Percentiles rank a stretch among this genome's conserved stretches.
These are phyloP conservation scores for Cladosporium halotolerans DNA, from an alignment of 2,329 filamentous ascomycete genomes.

Conservation along the genomic window DNA sequence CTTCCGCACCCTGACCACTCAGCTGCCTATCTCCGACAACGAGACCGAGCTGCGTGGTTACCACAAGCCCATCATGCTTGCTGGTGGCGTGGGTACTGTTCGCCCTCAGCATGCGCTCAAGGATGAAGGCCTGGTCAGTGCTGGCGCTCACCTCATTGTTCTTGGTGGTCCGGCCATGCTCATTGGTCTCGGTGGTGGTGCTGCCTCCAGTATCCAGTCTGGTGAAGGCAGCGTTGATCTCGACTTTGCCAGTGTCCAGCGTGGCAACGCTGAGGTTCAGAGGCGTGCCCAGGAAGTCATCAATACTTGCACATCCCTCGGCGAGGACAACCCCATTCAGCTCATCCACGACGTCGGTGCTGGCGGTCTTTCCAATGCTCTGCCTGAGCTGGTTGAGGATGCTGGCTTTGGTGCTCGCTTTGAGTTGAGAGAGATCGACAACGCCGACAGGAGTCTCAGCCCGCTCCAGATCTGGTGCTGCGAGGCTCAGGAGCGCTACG, in stretches of 20 bases:
- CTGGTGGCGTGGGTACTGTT: slow-evolving; percentile 88
- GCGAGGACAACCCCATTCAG: slow-evolving; percentile 78
- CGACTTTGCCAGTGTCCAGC: slow-evolving; percentile 94
- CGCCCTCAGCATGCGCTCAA: slow-evolving; percentile 88
- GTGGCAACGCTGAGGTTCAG: slow-evolving; percentile 95
- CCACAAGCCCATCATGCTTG: slow-evolving; percentile 98
- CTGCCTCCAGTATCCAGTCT: slow-evolving; percentile 84
- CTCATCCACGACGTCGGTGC: slow-evolving; percentile 98
- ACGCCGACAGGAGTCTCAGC: slow-evolving; percentile 83
- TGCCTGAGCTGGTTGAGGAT: slow-evolving; percentile 87
- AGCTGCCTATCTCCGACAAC: slow-evolving; percentile 55
- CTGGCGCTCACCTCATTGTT: slow-evolving; percentile 86
- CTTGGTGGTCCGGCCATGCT: slow-evolving; percentile 96
- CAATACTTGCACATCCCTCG: slow-evolving; percentile 82
- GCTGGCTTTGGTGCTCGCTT: slow-evolving; percentile 86
- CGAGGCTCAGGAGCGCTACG: slow-evolving; percentile 93
- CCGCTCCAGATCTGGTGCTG: slow-evolving; percentile 98
- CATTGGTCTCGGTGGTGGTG: slow-evolving; percentile 91
- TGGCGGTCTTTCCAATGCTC: slow-evolving; percentile 75
- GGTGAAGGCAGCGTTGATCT: slow-evolving; percentile 85
- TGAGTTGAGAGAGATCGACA: slow-evolving; percentile 90
- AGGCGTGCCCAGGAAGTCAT: slow-evolving; percentile 96
- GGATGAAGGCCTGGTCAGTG: slow-evolving; percentile 66
- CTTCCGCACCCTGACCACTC: slow-evolving; percentile 81
- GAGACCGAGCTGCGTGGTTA: slow-evolving; percentile 75